phyloP scores from a whole-genome alignment of 345 rosid genomes.

The Arabis hirsuta region DNA sequence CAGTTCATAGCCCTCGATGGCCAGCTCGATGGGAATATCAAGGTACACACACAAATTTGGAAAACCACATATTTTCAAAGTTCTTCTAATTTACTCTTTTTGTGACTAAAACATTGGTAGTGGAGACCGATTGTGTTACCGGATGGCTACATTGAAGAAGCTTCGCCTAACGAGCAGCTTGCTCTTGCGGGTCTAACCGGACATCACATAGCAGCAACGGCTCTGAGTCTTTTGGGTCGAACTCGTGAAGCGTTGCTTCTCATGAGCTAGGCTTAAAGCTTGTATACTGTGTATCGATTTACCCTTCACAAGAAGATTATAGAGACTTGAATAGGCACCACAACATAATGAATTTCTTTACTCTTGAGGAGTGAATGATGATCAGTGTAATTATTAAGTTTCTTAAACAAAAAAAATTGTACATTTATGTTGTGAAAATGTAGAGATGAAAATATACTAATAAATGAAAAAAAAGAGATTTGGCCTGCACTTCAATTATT shows the following conservation, averaged over 20 bases:
- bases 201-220: slow-evolving; percentile 91
- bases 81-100: background rate
- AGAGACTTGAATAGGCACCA: slow-evolving; percentile 18
- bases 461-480: too few species aligned
- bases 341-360: too few species aligned
- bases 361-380: background rate
- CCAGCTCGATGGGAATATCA: slow-evolving; percentile 73
- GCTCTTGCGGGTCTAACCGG: slow-evolving; percentile 79
- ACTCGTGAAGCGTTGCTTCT: slow-evolving; percentile 87
- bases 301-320: too few species aligned
- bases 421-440: too few species aligned
- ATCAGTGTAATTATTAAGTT: background rate
- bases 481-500: too few species aligned
- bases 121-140: slow-evolving; percentile 95
- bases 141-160: slow-evolving; percentile 78
- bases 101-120: slow-evolving; percentile 47
- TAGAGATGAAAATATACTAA: too few species aligned
- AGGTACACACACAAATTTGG: slow-evolving; percentile 51
- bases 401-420: too few species aligned
- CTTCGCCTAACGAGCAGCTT: slow-evolving; percentile 75
- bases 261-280: slow-evolving; percentile 55
- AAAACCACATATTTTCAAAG: slow-evolving; percentile 14
- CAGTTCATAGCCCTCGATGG: slow-evolving; percentile 95
- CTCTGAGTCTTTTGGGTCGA: slow-evolving; percentile 77
- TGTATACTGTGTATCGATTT: too few species aligned